phyloP scores from a whole-genome alignment of 148 eudicot species.

The Rhododendron vialii region DNA sequence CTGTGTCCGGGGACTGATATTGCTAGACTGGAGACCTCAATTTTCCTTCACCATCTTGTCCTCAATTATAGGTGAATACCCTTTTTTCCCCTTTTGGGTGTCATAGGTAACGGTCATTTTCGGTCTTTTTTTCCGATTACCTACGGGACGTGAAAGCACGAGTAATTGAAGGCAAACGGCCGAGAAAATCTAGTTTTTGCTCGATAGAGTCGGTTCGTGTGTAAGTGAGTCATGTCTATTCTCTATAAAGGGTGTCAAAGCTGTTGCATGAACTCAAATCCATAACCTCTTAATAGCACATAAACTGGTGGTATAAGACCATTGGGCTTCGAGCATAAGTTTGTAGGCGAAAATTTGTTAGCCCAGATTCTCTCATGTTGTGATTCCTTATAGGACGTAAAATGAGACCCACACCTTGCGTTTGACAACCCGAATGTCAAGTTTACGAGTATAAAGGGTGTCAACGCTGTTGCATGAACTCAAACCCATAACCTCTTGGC shows the following conservation, averaged over 20 bases:
- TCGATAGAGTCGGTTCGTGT: neutral
- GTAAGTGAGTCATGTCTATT: neutral
- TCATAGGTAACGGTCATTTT: neutral
- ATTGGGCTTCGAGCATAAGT: neutral
- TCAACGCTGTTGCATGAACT: neutral
- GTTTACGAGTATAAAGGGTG: too few relatives aligned
- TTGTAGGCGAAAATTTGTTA: neutral
- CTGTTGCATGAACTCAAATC: neutral
- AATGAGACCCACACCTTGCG: neutral
- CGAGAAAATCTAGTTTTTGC: too few relatives aligned
- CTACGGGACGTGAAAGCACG: too few relatives aligned
- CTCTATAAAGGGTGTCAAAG: neutral
- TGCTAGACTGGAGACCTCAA: conserved; percentile 36
- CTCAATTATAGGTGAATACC: conserved; percentile 33
- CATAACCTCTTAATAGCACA: neutral
- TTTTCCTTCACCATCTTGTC: conserved; percentile 49
- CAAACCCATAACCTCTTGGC: neutral
- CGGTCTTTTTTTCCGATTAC: too few relatives aligned
- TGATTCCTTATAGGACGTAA: neutral
- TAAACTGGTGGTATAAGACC: neutral
- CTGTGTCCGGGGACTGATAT: conserved; percentile 48
- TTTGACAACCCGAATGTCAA: neutral
- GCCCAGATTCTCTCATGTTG: too few relatives aligned
- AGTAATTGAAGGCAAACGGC: too few relatives aligned
- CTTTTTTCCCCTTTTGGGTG: neutral